Evolutionary conservation across 2,329 filamentous ascomycete genomes (phyloP), one percentile per base, ranked within the genome.

Genomic region (Pseudovirgaria hyperparasitica): DNA sequence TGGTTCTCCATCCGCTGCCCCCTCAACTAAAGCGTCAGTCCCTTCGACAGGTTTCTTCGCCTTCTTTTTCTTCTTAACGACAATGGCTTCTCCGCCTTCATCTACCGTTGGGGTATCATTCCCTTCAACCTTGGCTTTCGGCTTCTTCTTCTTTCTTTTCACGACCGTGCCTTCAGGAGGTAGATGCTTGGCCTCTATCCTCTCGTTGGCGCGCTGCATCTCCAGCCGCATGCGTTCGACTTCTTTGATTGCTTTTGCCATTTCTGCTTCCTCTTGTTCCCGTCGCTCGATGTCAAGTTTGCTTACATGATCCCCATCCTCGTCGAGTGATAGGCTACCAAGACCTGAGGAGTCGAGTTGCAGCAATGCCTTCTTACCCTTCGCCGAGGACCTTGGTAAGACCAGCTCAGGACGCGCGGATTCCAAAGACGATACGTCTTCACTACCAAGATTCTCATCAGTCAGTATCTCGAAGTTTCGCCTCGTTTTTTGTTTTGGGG

Each of bases 301-400:
- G 4, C 43, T 48, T 16, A 50, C 35, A 19, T 38, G 40, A n/a
- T 27, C 26, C 6, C 43, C 43, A 6, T 52, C 60, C 17, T 65
- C 71, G 25, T 77, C 72, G 1, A 94, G 67, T 23, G 70, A 78
- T 22, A 94, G 68, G 3, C 71, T 60, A 2, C 74, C 72, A 3
- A 98, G 71, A 22, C 76, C 78, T 38, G 81, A 87, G 19, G 85
- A 92, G 54, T 94, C 85, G 1, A 96, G 79, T 37, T 86, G 73
- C 2, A 98, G 67, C 1, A 94, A 60, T 5, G 65, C 65, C 35
- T 78, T 82, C 45, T 73, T 80, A 1, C 45, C 42, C 25, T 52
- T 56, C 5, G 31, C 32, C 7, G 25, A 13, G 3, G 48, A 39
- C 12, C 45, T 38, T n/a, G n/a, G n/a, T n/a, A n/a, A n/a, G 2